Evolutionary conservation across 192 early-diverging fungal genomes (phyloP).

Genomic region (Umbelopsis vinacea): DNA sequence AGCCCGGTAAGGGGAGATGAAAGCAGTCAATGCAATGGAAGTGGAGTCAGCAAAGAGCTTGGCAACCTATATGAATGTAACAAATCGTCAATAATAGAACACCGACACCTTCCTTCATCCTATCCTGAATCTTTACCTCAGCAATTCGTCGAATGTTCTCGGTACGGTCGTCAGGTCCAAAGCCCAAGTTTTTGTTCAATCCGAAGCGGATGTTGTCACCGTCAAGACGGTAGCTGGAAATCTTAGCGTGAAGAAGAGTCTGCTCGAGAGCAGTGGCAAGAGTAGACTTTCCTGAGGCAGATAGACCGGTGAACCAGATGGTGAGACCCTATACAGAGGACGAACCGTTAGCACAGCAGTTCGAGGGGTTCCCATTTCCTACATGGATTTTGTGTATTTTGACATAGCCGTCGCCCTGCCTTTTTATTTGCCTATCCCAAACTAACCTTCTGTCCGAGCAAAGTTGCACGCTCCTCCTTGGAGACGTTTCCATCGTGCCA

Average conservation of each 20-base stretch:
- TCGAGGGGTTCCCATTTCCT: neutral
- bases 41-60: slow-evolving; percentile 93
- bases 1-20: slow-evolving; percentile 86
- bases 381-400: no score
- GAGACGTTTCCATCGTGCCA: slow-evolving; percentile 85
- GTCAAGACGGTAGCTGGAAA: slow-evolving; percentile 89
- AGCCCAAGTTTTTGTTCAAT: slow-evolving; percentile 93
- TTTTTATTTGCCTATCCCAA: neutral
- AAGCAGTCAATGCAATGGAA: slow-evolving; percentile 81
- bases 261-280: slow-evolving; percentile 91
- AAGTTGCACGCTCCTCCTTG: slow-evolving; percentile 70
- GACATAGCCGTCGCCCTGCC: no score
- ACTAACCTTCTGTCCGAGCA: slow-evolving; percentile 69
- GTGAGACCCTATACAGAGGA: slow-evolving; percentile 66
- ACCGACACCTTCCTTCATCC: slow-evolving; percentile 7
- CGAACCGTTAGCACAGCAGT: neutral
- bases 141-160: slow-evolving; percentile 97
- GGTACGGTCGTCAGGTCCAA: slow-evolving; percentile 86
- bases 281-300: slow-evolving; percentile 94
- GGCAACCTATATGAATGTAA: slow-evolving; percentile 54
- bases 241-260: slow-evolving; percentile 72
- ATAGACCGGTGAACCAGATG: slow-evolving; percentile 94
- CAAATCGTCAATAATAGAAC: neutral
- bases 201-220: slow-evolving; percentile 99
- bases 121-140: slow-evolving; percentile 56